Conservation (phyloP, 192 early-diverging fungal species). For the Cladochytrium replicatum region DNA sequence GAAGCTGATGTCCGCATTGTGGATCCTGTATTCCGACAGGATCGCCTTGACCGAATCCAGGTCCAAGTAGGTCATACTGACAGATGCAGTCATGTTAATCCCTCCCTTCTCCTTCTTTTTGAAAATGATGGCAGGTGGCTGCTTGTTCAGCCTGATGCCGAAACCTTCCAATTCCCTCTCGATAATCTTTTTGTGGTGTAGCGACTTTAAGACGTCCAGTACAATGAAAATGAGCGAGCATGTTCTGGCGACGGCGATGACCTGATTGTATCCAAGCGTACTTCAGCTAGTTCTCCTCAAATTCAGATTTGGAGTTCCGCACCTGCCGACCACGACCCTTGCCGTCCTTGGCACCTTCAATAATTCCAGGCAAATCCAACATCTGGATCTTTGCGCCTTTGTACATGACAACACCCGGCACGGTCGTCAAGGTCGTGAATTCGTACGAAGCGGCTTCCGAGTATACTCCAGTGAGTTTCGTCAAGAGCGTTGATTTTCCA, state of each 20-base stretch:
- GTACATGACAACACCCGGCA: conserved; percentile 91
- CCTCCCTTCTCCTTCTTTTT: conserved; percentile 99
- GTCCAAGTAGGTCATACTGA: conserved; percentile 79
- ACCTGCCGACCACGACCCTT: conserved; percentile 97
- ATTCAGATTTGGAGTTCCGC: no score
- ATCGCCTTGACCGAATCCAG: conserved; percentile 88
- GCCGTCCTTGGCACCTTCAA: conserved; percentile 98
- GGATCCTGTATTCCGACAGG: conserved; percentile 86
- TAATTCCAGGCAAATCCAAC: conserved; percentile 97
- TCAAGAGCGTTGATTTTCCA: conserved; percentile 96
- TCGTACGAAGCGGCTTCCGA: conserved; percentile 97
- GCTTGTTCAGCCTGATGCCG: conserved; percentile 94
- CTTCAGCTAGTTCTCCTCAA: no score
- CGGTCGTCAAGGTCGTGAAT: conserved; percentile 97
- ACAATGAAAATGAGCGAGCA: conserved; percentile 96
- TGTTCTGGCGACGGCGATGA: conserved; percentile 93
- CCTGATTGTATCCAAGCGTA: conserved; percentile 33
- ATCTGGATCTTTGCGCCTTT: no score
- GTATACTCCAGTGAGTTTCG: conserved; percentile 90
- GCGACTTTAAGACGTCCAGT: conserved; percentile 91
- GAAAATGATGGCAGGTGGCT: conserved; percentile 90
- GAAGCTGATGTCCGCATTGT: conserved; percentile 93
- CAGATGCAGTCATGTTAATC: conserved; percentile 89
- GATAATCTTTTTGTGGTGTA: conserved; percentile 89
- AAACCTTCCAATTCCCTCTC: conserved; percentile 96